Percentiles rank a stretch among this genome's conserved stretches.
Conservation (phyloP, 345 rosid species). For the Sonneratia caseolaris region DNA sequence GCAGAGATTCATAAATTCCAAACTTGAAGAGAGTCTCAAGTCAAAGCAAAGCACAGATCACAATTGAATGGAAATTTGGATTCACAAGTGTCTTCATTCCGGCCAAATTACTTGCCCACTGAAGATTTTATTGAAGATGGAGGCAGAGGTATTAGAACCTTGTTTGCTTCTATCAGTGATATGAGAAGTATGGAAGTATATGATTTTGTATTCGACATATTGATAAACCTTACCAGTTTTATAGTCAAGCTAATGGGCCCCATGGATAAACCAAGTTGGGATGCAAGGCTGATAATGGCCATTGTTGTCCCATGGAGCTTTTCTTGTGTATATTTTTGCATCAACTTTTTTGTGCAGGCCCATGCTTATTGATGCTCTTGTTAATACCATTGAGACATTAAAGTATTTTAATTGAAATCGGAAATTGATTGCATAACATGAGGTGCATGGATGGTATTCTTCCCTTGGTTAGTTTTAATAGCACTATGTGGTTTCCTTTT, state of each 20-base stretch:
- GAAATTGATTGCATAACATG: neutral
- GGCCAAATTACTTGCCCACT: neutral
- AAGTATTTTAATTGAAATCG: too few relatives aligned
- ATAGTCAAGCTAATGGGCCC: neutral
- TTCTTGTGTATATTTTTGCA: neutral
- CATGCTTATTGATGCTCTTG: neutral
- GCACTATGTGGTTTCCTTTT: neutral
- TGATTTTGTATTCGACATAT: neutral
- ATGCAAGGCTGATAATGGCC: neutral
- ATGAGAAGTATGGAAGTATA: neutral
- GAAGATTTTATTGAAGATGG: neutral
- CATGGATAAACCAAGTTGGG: neutral
- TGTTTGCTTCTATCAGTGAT: neutral
- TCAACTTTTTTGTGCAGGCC: neutral
- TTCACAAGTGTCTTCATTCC: neutral
- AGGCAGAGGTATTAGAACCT: neutral
- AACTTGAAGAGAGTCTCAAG: neutral
- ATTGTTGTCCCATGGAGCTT: neutral
- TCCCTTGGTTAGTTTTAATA: neutral
- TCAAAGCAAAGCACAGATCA: neutral
- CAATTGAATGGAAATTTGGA: neutral
- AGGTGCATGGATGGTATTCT: neutral
- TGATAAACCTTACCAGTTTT: neutral
- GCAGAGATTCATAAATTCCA: neutral
- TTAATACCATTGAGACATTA: neutral